Evolutionary conservation across 257 asterid genomes (phyloP).

Genomic region (Lantana camara): DNA sequence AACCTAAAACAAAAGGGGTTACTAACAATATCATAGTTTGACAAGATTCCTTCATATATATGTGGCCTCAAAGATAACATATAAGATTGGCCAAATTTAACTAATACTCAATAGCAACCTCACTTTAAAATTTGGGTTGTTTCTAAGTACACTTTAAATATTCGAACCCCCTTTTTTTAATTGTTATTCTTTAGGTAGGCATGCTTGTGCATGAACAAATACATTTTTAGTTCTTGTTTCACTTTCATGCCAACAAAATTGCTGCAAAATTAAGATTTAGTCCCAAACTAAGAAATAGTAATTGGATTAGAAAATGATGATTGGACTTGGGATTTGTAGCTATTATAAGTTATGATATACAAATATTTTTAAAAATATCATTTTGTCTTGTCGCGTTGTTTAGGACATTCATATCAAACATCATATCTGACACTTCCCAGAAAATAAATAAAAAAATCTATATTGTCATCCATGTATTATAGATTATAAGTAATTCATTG

Average conservation of each 20-base stretch:
- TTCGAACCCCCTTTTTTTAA: too few relatives aligned
- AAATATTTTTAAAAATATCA: too few relatives aligned
- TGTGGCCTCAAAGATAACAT: too few relatives aligned
- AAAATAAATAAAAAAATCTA: too few relatives aligned
- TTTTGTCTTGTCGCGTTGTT: too few relatives aligned
- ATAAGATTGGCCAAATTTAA: background rate
- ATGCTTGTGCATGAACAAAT: background rate
- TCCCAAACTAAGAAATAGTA: background rate
- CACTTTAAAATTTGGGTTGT: background rate
- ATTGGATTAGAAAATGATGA: slow-evolving; percentile 1
- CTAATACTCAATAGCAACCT: slow-evolving; percentile 13
- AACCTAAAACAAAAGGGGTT: slow-evolving; percentile 14
- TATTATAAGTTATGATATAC: too few relatives aligned
- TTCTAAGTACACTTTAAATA: too few relatives aligned
- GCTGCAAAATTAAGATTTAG: slow-evolving; percentile 29
- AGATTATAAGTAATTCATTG: background rate
- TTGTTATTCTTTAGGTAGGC: background rate
- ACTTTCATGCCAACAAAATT: slow-evolving; percentile 27
- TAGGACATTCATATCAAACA: too few relatives aligned
- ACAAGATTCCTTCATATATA: background rate
- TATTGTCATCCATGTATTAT: too few relatives aligned
- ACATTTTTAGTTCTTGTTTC: slow-evolving; percentile 27
- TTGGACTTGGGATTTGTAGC: background rate
- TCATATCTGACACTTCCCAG: too few relatives aligned
- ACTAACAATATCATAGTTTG: background rate